A percentile compares a stretch with the other conserved stretches of the same genome.
These are phyloP conservation scores for Hypoxylon sp. DNA, from an alignment of 2,329 filamentous ascomycete genomes.

Conservation along the genomic window DNA sequence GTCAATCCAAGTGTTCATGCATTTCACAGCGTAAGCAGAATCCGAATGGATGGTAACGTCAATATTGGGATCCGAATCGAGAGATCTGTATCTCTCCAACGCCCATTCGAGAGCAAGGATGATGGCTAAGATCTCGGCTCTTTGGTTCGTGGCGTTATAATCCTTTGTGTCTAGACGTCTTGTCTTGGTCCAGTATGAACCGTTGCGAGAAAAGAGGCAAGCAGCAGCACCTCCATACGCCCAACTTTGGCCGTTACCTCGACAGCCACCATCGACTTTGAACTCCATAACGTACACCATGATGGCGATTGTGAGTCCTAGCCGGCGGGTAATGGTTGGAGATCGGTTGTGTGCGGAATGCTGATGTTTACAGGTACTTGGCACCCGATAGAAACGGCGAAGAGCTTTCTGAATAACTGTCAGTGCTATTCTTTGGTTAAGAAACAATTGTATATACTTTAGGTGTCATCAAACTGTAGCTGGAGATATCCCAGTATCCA, in stretches of 20 bases:
- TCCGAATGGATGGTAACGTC: slow-evolving; percentile 55
- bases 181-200: slow-evolving; percentile 1
- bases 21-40: slow-evolving; percentile 55
- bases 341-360: no score
- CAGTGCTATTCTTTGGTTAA: no score
- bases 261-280: slow-evolving; percentile 55
- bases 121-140: slow-evolving; percentile 56
- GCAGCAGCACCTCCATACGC: slow-evolving; percentile 54
- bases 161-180: neutral
- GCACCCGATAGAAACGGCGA: no score
- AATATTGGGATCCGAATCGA: slow-evolving; percentile 43
- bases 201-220: slow-evolving; percentile 36
- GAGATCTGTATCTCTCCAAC: slow-evolving; percentile 50
- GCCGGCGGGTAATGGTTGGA: neutral
- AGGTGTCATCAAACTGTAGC: no score
- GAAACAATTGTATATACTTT: no score
- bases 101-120: slow-evolving; percentile 66
- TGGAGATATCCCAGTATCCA: no score
- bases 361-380: no score
- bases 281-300: slow-evolving; percentile 57
- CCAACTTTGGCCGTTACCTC: slow-evolving; percentile 49
- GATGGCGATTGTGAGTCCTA: slow-evolving; percentile 1
- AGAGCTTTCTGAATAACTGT: no score
- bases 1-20: slow-evolving; percentile 54
- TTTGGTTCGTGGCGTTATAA: slow-evolving; percentile 52